These are phyloP conservation scores for Scalesia atractyloides DNA, from an alignment of 129 eudicot genomes.

Conservation along the genomic window DNA sequence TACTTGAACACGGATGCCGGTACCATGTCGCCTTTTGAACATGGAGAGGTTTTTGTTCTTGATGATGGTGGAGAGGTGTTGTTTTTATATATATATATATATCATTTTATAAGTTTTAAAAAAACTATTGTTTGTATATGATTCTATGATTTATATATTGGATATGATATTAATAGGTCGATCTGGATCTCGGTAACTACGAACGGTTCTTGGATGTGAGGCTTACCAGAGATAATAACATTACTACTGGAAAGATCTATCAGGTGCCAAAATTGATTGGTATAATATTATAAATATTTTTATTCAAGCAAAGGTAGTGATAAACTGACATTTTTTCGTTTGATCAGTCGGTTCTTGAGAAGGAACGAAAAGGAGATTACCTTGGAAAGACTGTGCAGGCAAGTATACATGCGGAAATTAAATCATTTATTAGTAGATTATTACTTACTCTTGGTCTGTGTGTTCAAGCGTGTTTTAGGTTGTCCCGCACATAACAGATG, in stretches of 20 bases:
- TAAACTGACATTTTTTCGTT: conserved; percentile 16
- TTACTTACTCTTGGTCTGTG: conserved; percentile 29
- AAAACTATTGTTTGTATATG: not conserved
- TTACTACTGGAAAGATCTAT: conserved; percentile 92
- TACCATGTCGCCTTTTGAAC: conserved; percentile 98
- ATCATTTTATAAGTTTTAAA: not conserved
- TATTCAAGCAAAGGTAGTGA: not conserved
- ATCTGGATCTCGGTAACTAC: conserved; percentile 93
- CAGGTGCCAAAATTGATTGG: conserved; percentile 59
- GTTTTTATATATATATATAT: conserved; percentile 4
- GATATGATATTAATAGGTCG: conserved; percentile 55
- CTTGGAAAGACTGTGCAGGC: conserved; percentile 99
- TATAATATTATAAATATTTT: not conserved
- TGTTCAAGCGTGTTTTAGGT: conserved; percentile 57
- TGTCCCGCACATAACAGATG: conserved; percentile 95
- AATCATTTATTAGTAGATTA: conserved; percentile 9
- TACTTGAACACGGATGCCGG: conserved; percentile 97
- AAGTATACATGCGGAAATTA: conserved; percentile 16
- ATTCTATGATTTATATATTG: conserved; percentile 1
- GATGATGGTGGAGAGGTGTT: conserved; percentile 98
- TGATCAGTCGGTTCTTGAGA: conserved; percentile 80
- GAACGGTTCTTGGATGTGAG: conserved; percentile 88
- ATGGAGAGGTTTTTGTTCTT: conserved; percentile 97
- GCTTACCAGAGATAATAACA: conserved; percentile 93
- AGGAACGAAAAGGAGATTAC: conserved; percentile 88